Base-by-base conservation (phyloP, 2,329 filamentous ascomycete species). In the Pyrenochaeta sp. region DNA sequence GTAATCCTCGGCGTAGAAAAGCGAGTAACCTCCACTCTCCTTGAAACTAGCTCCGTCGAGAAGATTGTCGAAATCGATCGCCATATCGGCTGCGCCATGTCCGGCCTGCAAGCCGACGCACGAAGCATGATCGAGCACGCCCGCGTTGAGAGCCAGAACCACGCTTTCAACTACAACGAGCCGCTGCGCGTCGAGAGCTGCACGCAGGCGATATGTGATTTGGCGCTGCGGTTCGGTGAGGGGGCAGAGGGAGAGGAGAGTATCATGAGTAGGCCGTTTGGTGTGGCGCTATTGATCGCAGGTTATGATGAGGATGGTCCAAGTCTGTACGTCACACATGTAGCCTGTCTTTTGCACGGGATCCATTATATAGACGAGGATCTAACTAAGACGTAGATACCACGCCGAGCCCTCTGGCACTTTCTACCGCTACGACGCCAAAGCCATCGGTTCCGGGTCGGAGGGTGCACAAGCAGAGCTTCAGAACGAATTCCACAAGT, bases 11-110 rank as follows among this genome's bases (percentile, higher is more conserved):
- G 95, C 70, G 95, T 99, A 65, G 95, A 99, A 84, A 99, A 99
- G 88, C 93, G 95, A 75, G 95, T 99, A 72, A 99, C 95, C 61
- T 97, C 92, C 57, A 96, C 94, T 61, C 90, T 99, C 62, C 92
- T 99, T 74, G 95, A 98, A 82, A 96, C 95, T 32, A 96, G 92
- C 46, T 97, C 93, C 40, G 95, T 99, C 74, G 95, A 99, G 82
- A 99, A 99, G 88, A 98, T 99, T 74, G 94, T 99, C 79, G 95
- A 99, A 81, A 98, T 99, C 79, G 95, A 99, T 84, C 89, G 91
- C 77, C 95, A 99, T 84, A 97, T 99, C 72, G 95, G 95, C 74
- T 98, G 95, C 82, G 95, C 95, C 82, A 99, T 99, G 93, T 95
- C 91, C 37, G 95, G 95, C 46, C 87, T 99, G 66, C 95, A 99